phyloP scores from a whole-genome alignment of 306 rosid genomes.

The Casuarina equisetifolia region DNA sequence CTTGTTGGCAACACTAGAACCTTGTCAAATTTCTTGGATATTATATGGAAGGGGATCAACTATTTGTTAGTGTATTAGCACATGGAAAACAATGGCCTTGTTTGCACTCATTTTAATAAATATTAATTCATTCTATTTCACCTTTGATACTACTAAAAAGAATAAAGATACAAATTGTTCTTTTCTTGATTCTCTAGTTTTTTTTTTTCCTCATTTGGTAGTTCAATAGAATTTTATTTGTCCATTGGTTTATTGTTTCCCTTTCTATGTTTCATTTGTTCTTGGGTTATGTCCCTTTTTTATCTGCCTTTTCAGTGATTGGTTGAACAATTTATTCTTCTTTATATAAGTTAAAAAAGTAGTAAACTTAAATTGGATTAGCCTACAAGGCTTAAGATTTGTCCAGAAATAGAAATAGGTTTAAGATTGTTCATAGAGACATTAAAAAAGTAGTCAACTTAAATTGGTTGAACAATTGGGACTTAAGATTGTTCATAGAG shows the following conservation, averaged over 20 bases:
- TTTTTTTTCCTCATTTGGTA: too few relatives aligned
- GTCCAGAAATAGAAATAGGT: constrained; percentile 75
- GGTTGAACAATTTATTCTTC: neutral
- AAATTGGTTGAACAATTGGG: constrained; percentile 69
- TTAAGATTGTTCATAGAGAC: constrained; percentile 71
- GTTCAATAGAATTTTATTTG: neutral
- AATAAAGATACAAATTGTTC: neutral
- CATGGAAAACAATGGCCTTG: constrained; percentile 74
- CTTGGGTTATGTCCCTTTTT: neutral
- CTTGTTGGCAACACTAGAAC: constrained; percentile 73
- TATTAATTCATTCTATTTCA: constrained; percentile 6
- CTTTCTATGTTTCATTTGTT: neutral
- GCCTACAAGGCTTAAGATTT: constrained; percentile 65
- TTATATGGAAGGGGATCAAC: constrained; percentile 64
- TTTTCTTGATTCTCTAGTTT: neutral
- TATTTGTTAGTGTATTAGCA: constrained; percentile 70
- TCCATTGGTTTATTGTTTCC: neutral
- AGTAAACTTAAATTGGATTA: constrained; percentile 46
- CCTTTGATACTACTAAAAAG: neutral
- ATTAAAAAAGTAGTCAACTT: too few relatives aligned
- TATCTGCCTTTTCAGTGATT: neutral
- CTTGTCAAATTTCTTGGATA: constrained; percentile 73
- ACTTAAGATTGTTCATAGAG: constrained; percentile 73
- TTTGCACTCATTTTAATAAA: constrained; percentile 65
- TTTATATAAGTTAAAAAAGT: constrained; percentile 36